Evolutionary conservation across 1,284 basidiomycete species (phyloP).

Genomic region (Ceratobasidium sp.): DNA sequence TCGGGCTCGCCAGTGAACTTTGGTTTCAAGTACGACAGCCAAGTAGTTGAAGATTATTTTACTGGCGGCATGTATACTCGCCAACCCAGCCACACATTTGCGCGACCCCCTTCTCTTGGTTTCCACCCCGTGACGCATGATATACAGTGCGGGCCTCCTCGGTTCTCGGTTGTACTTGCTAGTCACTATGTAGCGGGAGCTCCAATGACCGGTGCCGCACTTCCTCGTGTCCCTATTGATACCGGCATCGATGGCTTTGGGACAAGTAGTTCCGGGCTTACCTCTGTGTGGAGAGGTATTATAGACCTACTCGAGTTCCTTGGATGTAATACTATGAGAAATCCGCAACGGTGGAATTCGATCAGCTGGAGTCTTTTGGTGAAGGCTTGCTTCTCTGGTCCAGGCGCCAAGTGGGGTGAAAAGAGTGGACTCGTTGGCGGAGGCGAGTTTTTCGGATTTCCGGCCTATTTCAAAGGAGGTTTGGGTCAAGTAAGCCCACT

Average conservation of each 20-base stretch:
- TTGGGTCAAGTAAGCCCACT: background rate
- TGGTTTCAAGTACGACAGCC: background rate
- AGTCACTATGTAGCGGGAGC: background rate
- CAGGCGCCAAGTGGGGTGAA: conserved; percentile 21
- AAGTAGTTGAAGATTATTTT: background rate
- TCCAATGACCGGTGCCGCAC: conserved; percentile 13
- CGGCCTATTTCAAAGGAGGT: conserved; percentile 33
- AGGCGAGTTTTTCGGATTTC: conserved; percentile 38
- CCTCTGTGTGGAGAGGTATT: conserved; percentile 29
- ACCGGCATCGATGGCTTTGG: conserved; percentile 16
- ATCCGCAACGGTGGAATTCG: conserved; percentile 7
- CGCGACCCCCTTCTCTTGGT: conserved; percentile 34
- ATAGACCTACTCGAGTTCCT: conserved; percentile 38
- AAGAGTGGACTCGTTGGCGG: conserved; percentile 33
- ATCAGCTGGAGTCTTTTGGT: conserved; percentile 29
- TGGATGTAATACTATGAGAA: conserved; percentile 9
- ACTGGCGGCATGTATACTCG: background rate
- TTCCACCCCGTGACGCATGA: conserved; percentile 18
- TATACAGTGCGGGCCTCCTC: conserved; percentile 18
- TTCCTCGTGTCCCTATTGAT: conserved; percentile 36
- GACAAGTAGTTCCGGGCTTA: conserved; percentile 28
- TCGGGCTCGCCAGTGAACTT: background rate
- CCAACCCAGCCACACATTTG: conserved; percentile 26
- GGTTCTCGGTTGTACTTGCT: conserved; percentile 29
- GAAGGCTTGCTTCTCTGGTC: conserved; percentile 30